Base-by-base conservation (phyloP, 495 filamentous ascomycete genomes). In the Talaromyces proteolyticus region DNA sequence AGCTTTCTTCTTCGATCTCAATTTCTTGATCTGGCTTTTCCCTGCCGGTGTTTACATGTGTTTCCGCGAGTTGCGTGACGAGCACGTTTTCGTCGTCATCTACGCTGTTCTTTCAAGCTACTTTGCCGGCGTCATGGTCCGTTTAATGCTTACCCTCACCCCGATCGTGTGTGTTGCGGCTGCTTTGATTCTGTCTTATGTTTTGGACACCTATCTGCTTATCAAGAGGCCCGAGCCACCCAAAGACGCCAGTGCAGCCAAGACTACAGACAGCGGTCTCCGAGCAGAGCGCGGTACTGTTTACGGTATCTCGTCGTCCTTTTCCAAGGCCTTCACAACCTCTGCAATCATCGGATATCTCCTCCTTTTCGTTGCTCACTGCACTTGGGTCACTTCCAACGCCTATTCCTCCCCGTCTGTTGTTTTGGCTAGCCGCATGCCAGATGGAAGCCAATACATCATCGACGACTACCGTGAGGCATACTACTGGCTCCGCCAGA, bases 391-490 rank as follows among this genome's bases (percentile, higher is more conserved):
- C 19, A 99, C 94, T 10, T 96, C 92, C 1, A 97, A 96, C 59
- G 94, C 94, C 7, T 99, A 99, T 66, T 96, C 91, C 6, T 97
- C 94, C 10, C 94, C 94, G 1, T 99, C 94, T 1, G 94, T 99
- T 47, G 94, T 99, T 21, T 72, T 99, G 56, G 94, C 94, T 21
- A 95, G 89, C 66, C 77, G 84, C 42, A 74, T 95, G 67, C 91
- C 94, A 2, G 93, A 99, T 69, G 94, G 94, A 48, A 91, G 86
- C 58, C 93, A 97, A 58, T 89, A 92, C 69, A 97, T 99, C 66
- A 99, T 99, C 61, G 94, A 99, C 60, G 94, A 99, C 66, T 99
- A 99, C 68, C 86, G 94, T 61, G 94, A 99, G 76, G 94, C 94
- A 2, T 99, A 99, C 75, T 95, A 99, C 70, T 99, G 94, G 94